A percentile compares a stretch with the other conserved stretches of the same genome.
These are phyloP conservation scores for Diaporthe batatas DNA, from an alignment of 2,329 filamentous ascomycete genomes.

Conservation along the genomic window DNA sequence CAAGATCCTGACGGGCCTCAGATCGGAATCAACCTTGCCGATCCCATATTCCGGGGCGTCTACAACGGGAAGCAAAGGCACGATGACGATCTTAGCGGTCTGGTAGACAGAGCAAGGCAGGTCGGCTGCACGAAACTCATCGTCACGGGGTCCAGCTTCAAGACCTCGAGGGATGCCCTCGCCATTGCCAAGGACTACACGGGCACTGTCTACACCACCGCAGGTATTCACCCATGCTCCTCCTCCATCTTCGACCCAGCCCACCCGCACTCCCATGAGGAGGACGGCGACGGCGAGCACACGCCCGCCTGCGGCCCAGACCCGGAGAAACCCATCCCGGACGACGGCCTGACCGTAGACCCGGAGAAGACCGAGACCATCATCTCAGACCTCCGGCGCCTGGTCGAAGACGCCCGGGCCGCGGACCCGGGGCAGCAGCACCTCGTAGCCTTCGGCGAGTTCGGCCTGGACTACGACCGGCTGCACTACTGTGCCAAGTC, in stretches of 20 bases:
- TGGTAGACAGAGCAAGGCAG: constrained; percentile 82
- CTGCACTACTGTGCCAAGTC: constrained; percentile 84
- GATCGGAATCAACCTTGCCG: constrained; percentile 96
- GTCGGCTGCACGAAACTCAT: constrained; percentile 91
- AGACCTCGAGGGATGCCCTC: constrained; percentile 81
- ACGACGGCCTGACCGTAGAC: constrained; percentile 59
- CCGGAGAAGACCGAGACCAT: constrained; percentile 59
- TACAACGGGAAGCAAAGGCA: constrained; percentile 86
- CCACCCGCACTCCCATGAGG: constrained; percentile 59
- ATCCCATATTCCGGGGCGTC: constrained; percentile 87
- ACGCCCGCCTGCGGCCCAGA: constrained; percentile 68
- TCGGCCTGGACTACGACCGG: constrained; percentile 96
- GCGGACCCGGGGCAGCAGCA: constrained; percentile 51
- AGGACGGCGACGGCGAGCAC: constrained; percentile 59
- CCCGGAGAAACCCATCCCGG: constrained; percentile 60
- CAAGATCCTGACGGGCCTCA: constrained; percentile 49
- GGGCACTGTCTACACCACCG: constrained; percentile 86
- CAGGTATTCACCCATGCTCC: constrained; percentile 94
- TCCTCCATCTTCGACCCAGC: constrained; percentile 80
- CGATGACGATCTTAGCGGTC: constrained; percentile 78
- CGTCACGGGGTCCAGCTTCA: constrained; percentile 90
- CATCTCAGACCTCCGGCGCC: constrained; percentile 70
- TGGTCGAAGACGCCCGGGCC: constrained; percentile 72
- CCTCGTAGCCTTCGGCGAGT: constrained; percentile 89
- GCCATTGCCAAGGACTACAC: constrained; percentile 80